Evolutionary conservation across 371 early-diverging fungal genomes (phyloP).

Genomic region (Rhizopus stolonifer): DNA sequence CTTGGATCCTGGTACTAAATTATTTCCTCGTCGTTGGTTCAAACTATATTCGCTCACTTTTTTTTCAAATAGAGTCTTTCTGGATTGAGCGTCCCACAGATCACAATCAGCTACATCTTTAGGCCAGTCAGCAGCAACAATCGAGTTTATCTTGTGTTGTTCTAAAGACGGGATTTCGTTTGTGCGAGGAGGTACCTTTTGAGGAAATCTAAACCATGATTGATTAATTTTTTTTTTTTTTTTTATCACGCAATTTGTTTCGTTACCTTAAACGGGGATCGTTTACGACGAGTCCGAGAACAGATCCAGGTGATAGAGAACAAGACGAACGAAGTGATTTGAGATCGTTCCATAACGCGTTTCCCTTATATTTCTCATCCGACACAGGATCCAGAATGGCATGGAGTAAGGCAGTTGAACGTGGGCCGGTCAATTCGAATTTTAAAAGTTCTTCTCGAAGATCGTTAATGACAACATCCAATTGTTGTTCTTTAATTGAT

Average conservation of each 20-base stretch:
- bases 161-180: conserved; percentile 29
- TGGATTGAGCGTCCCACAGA: conserved; percentile 62
- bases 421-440: conserved; percentile 81
- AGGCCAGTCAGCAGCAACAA: conserved; percentile 63
- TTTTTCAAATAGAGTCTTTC: conserved; percentile 36
- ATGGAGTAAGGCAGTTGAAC: conserved; percentile 69
- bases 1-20: conserved; percentile 38
- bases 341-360: conserved; percentile 52
- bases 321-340: conserved; percentile 55
- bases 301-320: conserved; percentile 68
- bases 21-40: conserved; percentile 62
- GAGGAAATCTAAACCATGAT: conserved; percentile 61
- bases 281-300: conserved; percentile 63
- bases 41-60: conserved; percentile 64
- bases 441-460: conserved; percentile 48
- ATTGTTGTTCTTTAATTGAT: conserved; percentile 12
- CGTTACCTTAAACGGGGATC: conserved; percentile 74
- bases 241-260: not conserved
- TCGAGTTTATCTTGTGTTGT: conserved; percentile 20
- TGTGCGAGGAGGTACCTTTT: conserved; percentile 59
- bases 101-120: conserved; percentile 45
- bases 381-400: conserved; percentile 47
- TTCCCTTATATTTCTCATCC: conserved; percentile 3
- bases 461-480: conserved; percentile 22
- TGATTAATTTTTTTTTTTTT: not conserved